A percentile compares a stretch with the other conserved stretches of the same genome.
Conservation (phyloP, 345 rosid species). For the Eucalyptus brandiana region DNA sequence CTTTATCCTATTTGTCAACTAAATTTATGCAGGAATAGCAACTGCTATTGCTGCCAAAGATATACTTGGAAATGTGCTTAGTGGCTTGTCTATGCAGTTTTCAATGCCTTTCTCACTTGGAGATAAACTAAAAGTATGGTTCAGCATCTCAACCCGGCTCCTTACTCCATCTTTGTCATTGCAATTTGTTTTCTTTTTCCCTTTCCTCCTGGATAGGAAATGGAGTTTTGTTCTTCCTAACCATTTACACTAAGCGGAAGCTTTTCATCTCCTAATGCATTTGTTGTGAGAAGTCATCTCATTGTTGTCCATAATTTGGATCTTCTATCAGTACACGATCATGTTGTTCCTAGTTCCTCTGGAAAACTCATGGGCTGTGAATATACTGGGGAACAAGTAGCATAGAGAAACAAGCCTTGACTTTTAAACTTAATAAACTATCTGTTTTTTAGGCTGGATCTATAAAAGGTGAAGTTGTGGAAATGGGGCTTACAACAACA, state of each 20-base stretch:
- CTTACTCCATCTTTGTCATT: not conserved
- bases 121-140: slow-evolving; percentile 79
- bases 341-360: not conserved
- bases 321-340: not conserved
- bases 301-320: not conserved
- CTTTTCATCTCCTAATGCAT: not conserved
- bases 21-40: slow-evolving; percentile 59
- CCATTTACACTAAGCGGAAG: not conserved
- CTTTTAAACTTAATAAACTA: not conserved
- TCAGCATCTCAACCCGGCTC: not conserved
- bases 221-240: not conserved
- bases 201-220: not conserved
- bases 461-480: slow-evolving; percentile 84
- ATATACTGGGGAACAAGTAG: not conserved
- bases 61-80: slow-evolving; percentile 83
- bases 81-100: slow-evolving; percentile 84
- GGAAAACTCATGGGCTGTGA: not conserved
- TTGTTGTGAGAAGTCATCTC: not conserved
- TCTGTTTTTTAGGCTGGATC: slow-evolving; percentile 59
- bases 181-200: not conserved
- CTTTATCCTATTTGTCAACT: not conserved
- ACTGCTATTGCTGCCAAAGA: slow-evolving; percentile 93
- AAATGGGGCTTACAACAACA: slow-evolving; percentile 83
- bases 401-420: not conserved
- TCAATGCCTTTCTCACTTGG: slow-evolving; percentile 86